Base-by-base conservation (phyloP, 75 land plant genomes). In the Pinus tabuliformis region DNA sequence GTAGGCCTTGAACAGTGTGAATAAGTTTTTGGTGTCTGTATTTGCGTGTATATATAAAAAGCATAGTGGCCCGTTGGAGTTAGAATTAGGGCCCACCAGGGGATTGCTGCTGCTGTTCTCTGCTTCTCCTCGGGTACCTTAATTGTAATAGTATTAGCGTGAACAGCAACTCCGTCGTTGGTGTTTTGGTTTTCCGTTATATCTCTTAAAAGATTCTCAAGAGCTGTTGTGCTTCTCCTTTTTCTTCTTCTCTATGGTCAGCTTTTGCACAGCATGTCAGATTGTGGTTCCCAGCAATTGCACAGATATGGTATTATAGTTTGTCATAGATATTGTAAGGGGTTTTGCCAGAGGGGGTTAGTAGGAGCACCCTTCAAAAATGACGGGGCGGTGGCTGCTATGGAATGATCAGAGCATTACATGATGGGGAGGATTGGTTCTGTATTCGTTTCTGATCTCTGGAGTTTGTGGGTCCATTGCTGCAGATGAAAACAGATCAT, bases 191-290 rank as follows among this genome's bases (percentile, higher is more conserved):
- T 68, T 68, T 68, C 72, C 72, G 72, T 68, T 68, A 68, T 68
- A 68, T 21, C 72, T 12, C 45, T 68, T 42, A 21, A 68, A 68
- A 68, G 72, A 68, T 68, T 68, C 72, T 42, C 18, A 36, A 16
- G 8, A 68, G 42, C 49, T 20, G 72, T 4, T 21, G 22, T 68
- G 72, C 54, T 68, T 21, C 22, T 68, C 54, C 72, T 49, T 49
- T 49, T 49, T 49, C 12, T 49, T 49, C 54, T 9, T 49, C 54
- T 9, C 54, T 1, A 49, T 39, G 72, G 72, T 68, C 72, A 68
- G 72, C 72, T 68, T 68, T 68, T 68, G 72, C 72, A 68, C 72
- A 68, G 72, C 72, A 68, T 68, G 72, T 68, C 72, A 68, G 72
- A 68, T 68, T 68, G 49, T 68, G 33, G 72, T 68, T 68, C 72